phyloP scores from a whole-genome alignment of 2,329 filamentous ascomycete species.

The Acarospora socialis region DNA sequence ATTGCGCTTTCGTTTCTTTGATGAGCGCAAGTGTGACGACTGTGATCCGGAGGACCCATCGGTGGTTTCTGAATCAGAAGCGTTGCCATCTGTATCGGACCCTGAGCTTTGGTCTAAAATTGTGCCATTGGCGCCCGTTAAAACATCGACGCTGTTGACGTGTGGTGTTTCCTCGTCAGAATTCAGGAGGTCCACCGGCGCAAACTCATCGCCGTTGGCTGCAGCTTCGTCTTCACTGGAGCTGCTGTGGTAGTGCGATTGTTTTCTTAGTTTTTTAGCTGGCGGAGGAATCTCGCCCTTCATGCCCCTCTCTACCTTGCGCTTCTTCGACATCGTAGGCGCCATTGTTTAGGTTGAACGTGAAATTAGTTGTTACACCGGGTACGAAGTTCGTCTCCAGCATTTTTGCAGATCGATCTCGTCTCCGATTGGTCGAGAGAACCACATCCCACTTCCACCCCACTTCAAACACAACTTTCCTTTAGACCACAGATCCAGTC shows the following conservation, averaged over 20 bases:
- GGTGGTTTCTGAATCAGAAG: conserved; percentile 19
- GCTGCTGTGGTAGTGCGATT: conserved; percentile 47
- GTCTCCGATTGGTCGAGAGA: conserved; percentile 12
- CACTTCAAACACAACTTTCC: conserved; percentile 4
- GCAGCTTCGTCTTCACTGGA: conserved; percentile 43
- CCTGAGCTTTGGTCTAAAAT: conserved; percentile 14
- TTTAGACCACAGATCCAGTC: too few species aligned
- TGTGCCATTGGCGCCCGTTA: neutral
- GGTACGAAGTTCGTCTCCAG: neutral
- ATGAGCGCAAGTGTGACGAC: conserved; percentile 15
- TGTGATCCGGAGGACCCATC: conserved; percentile 19
- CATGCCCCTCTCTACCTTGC: conserved; percentile 46
- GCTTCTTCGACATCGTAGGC: conserved; percentile 32
- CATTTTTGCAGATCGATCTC: too few species aligned
- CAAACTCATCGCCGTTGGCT: conserved; percentile 29
- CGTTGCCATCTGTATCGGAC: conserved; percentile 22
- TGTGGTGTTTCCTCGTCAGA: conserved; percentile 32
- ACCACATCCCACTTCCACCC: conserved; percentile 15
- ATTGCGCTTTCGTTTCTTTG: conserved; percentile 65
- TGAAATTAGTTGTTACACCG: neutral
- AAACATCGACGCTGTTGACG: too few species aligned
- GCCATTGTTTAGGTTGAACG: conserved; percentile 22
- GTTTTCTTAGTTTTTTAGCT: conserved; percentile 48
- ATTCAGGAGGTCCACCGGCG: conserved; percentile 36
- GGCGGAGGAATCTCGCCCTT: conserved; percentile 34